Conservation (phyloP, 805 yeast genomes). For the Kuraishia capsulata region DNA sequence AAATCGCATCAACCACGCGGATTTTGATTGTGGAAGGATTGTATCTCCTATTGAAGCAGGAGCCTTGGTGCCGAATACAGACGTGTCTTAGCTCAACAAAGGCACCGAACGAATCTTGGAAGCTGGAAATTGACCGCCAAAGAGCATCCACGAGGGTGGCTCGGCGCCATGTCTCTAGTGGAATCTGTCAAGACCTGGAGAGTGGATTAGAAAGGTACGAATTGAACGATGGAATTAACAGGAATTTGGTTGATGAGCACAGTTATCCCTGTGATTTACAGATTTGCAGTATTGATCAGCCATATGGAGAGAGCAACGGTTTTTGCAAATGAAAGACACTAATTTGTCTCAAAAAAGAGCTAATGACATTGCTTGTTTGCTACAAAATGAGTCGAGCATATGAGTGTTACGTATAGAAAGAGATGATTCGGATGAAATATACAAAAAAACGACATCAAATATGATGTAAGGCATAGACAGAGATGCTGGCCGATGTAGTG, state of each 20-base stretch:
- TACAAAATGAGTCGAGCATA: no score
- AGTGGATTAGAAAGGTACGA: conserved; percentile 44
- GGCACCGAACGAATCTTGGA: conserved; percentile 42
- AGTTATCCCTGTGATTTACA: conserved; percentile 11
- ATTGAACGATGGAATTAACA: conserved; percentile 59
- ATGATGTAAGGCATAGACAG: no score
- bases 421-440: no score
- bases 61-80: conserved; percentile 48
- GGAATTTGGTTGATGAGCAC: conserved; percentile 19
- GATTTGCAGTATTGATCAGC: conserved; percentile 5
- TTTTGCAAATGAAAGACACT: background rate
- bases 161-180: conserved; percentile 54
- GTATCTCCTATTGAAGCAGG: conserved; percentile 51
- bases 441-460: no score
- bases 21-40: conserved; percentile 70
- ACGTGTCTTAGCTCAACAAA: conserved; percentile 17
- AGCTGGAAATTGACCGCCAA: conserved; percentile 34
- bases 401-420: no score
- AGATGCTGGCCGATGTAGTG: no score
- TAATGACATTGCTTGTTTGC: no score
- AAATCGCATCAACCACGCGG: conserved; percentile 33
- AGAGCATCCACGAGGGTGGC: conserved; percentile 52
- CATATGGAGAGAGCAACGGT: background rate
- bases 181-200: conserved; percentile 34
- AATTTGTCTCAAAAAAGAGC: background rate